These are phyloP conservation scores for Arachis stenosperma DNA, from an alignment of 306 rosid species.

Conservation along the genomic window DNA sequence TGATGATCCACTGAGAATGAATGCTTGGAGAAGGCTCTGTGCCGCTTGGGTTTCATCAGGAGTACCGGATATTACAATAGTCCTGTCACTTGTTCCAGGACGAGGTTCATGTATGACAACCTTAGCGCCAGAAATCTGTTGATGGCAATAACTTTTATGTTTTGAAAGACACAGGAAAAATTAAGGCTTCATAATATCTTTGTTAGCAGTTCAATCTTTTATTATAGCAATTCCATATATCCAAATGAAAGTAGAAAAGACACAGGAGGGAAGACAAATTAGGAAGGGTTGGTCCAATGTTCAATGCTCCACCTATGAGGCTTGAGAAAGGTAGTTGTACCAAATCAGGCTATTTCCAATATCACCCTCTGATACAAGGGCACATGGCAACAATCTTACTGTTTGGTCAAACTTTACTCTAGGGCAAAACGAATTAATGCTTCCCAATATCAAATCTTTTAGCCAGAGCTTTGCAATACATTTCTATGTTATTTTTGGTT, in stretches of 20 bases:
- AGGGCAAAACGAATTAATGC: not conserved
- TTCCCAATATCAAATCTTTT: too few species aligned
- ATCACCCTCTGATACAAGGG: too few species aligned
- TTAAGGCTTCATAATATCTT: not conserved
- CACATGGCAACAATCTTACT: too few species aligned
- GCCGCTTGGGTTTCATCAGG: constrained; percentile 99
- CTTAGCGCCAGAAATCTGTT: constrained; percentile 92
- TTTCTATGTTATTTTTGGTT: not conserved
- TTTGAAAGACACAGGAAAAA: not conserved
- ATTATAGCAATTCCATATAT: not conserved
- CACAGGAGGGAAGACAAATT: not conserved
- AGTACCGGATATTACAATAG: constrained; percentile 83
- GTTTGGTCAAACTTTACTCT: too few species aligned
- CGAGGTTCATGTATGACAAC: constrained; percentile 81
- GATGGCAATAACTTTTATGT: not conserved
- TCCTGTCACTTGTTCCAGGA: constrained; percentile 71
- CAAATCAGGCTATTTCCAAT: too few species aligned
- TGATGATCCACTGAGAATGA: constrained; percentile 87
- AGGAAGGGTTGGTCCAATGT: not conserved
- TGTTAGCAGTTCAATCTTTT: not conserved
- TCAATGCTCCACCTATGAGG: too few species aligned
- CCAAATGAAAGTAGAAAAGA: constrained; percentile 2
- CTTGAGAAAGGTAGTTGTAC: too few species aligned
- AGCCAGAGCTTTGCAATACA: not conserved
- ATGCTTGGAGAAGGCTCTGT: constrained; percentile 93